Conservation (phyloP, 1,284 basidiomycete species). For the Pseudozyma hubeiensis region DNA sequence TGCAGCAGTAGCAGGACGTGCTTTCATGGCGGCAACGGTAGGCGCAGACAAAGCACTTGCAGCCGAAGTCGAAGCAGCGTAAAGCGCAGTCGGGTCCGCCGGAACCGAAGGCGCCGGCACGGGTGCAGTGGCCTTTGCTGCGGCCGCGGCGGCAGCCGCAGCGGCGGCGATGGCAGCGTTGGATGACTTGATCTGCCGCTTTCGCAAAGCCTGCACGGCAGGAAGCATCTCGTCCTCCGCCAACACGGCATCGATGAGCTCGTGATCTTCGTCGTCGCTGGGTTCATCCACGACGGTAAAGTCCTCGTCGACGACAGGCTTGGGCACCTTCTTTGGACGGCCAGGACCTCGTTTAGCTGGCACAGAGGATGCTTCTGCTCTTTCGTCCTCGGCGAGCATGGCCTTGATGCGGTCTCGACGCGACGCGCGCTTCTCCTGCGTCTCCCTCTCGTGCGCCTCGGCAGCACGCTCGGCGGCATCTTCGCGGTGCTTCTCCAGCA, state of each 20-base stretch:
- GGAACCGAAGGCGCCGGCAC: conserved; percentile 1
- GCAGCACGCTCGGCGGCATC: conserved; percentile 31
- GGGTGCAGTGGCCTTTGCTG: conserved; percentile 3
- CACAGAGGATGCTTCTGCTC: neutral
- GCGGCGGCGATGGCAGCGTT: conserved; percentile 19
- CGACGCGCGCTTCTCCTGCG: conserved; percentile 28
- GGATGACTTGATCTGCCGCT: conserved; percentile 18
- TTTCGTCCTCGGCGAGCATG: conserved; percentile 27
- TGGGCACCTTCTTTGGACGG: conserved; percentile 26
- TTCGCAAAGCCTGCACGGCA: conserved; percentile 33
- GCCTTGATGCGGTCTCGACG: conserved; percentile 39
- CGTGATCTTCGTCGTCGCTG: conserved; percentile 39
- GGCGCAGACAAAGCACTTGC: neutral
- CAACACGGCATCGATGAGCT: conserved; percentile 27
- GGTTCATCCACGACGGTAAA: conserved; percentile 16
- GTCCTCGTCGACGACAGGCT: conserved; percentile 31
- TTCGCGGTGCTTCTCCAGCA: conserved; percentile 63
- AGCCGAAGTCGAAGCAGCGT: conserved; percentile 5
- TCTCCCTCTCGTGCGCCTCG: conserved; percentile 25
- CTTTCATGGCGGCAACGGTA: conserved; percentile 1
- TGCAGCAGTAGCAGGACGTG: neutral
- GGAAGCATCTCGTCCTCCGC: conserved; percentile 36
- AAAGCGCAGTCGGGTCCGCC: conserved; percentile 4
- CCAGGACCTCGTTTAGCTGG: conserved; percentile 30
- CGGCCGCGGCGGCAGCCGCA: conserved; percentile 6